Base-by-base conservation (phyloP, 768 basidiomycete genomes). In the Agaricus subrufescens region DNA sequence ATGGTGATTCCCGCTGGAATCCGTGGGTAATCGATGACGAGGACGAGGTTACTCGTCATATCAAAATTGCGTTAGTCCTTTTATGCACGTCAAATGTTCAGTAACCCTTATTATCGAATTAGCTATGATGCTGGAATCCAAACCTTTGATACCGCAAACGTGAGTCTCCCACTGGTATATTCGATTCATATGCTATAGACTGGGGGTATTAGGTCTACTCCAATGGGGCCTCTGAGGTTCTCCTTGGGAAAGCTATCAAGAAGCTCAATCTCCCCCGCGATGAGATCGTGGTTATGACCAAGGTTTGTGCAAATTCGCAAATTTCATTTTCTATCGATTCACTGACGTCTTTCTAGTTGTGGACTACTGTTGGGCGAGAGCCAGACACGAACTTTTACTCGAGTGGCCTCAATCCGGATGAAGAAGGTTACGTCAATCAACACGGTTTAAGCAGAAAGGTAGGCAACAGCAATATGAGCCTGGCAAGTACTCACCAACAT, bases 201-300 rank as follows among this genome's bases (percentile, higher is more conserved):
- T 0, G 48, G 19, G 19, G 1, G 23, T n/a, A 56, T 37, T 34
- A 85, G 83, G 73, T 78, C 0, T 89, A 89, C 63, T 85, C 83
- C 1, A 83, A 86, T 59, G 86, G 86, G 1, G 67, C 72, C 5
- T 85, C 83, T 0, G 90, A 91, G 65, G 63, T 79, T 45, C 76
- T 89, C 50, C 73, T 89, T 23, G 89, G 89, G 10, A 85, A 86
- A 61, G 87, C 83, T 3, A 83, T 92, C 71, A 87, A 86, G 62
- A 63, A 82, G 58, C 75, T 81, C 59, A 66, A 83, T 19, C 73
- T 89, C 10, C 87, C 87, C n/a, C 80, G 89, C 1, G 85, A 86
- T 12, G 81, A 85, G 60, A 82, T 91, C 45, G 89, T 92, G n/a
- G 79, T 92, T 15, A 78, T 91, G 75, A 89, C 90, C 54, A 91